Conservation (phyloP, 202 grass and related monocot species). For the Brachypodium distachyon region DNA sequence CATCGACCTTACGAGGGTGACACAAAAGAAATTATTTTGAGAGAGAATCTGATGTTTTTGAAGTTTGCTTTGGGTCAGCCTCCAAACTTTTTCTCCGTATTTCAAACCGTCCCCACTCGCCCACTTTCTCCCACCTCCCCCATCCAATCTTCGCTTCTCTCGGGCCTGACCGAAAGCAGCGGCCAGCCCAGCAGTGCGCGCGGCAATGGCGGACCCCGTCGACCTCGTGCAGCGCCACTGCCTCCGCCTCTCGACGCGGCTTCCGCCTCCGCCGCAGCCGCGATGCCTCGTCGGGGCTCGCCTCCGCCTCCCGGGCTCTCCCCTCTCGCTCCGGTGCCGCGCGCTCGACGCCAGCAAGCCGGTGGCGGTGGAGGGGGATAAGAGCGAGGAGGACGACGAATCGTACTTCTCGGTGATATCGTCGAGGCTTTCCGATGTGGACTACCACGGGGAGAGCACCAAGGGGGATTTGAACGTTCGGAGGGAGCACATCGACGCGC, state of each 20-base stretch:
- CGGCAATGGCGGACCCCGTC: slow-evolving; percentile 36
- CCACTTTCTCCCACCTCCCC: background rate
- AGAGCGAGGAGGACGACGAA: slow-evolving; percentile 39
- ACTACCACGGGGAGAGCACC: slow-evolving; percentile 92
- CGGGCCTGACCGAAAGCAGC: background rate
- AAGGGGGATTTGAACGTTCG: slow-evolving; percentile 91
- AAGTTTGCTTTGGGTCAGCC: no score
- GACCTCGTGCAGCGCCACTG: slow-evolving; percentile 27
- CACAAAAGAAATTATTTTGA: no score
- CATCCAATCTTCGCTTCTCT: background rate
- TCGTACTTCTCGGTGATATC: slow-evolving; percentile 80
- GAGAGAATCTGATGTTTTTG: no score
- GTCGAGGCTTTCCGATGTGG: slow-evolving; percentile 68
- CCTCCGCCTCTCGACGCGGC: background rate
- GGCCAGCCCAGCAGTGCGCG: background rate
- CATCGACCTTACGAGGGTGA: no score
- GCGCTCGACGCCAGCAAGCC: slow-evolving; percentile 34
- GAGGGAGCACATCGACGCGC: slow-evolving; percentile 50
- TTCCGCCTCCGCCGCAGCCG: background rate
- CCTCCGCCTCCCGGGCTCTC: background rate
- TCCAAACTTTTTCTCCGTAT: background rate
- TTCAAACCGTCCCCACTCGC: background rate
- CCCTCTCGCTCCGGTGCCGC: slow-evolving; percentile 25
- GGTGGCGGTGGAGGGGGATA: slow-evolving; percentile 25
- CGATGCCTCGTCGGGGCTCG: background rate